A percentile compares a stretch with the other conserved stretches of the same genome.
Conservation (phyloP, 1,139 yeast genomes). For the Nakaseomyces uthaithaninus region DNA sequence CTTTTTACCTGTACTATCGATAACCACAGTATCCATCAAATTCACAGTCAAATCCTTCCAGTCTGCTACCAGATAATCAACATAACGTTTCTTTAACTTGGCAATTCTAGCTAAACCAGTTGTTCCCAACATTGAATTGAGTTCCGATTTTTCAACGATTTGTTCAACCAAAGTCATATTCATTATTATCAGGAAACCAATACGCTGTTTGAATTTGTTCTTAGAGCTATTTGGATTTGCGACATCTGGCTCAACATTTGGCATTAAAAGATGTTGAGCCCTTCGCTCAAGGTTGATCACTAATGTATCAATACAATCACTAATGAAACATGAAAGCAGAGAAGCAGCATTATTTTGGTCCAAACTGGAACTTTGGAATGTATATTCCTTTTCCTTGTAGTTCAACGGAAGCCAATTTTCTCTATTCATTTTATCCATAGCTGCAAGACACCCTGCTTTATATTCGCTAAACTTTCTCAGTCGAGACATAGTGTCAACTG, state of each 20-base stretch:
- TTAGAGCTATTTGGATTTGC: constrained; percentile 22
- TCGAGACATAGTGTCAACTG: constrained; percentile 58
- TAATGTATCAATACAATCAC: constrained; percentile 70
- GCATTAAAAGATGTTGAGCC: constrained; percentile 41
- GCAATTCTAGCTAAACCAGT: constrained; percentile 58
- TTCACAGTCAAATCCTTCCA: constrained; percentile 78
- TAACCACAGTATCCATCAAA: constrained; percentile 62
- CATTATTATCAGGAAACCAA: constrained; percentile 65
- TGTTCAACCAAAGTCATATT: constrained; percentile 72
- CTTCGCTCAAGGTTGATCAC: constrained; percentile 51
- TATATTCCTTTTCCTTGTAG: constrained; percentile 23
- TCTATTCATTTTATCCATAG: constrained; percentile 45
- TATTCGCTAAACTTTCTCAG: constrained; percentile 60
- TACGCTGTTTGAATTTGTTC: constrained; percentile 33
- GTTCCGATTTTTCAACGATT: constrained; percentile 52
- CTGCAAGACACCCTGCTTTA: constrained; percentile 43
- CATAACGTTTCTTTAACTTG: constrained; percentile 62
- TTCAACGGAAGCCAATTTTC: constrained; percentile 68
- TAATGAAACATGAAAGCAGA: constrained; percentile 55
- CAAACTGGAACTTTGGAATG: constrained; percentile 22
- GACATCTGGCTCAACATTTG: constrained; percentile 30
- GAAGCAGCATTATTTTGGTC: constrained; percentile 36
- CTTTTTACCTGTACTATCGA: constrained; percentile 40
- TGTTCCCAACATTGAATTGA: constrained; percentile 48
- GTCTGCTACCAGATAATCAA: constrained; percentile 68